phyloP scores from a whole-genome alignment of 2,329 filamentous ascomycete species.

The Aspergillus neotritici region DNA sequence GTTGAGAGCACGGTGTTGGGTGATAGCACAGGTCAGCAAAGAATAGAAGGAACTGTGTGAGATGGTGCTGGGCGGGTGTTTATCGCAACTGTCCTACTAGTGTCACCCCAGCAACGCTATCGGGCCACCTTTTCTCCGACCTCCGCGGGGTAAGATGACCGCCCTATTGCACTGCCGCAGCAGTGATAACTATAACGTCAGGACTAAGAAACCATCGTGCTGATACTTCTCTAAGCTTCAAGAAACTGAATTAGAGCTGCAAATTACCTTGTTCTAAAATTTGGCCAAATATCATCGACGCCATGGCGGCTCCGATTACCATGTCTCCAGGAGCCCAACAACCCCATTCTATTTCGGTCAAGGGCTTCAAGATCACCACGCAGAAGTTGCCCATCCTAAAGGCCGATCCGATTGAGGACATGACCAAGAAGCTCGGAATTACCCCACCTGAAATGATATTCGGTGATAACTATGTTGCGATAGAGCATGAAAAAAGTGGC shows the following conservation, averaged over 20 bases:
- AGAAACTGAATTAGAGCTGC: too few species aligned
- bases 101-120: conserved; percentile 25
- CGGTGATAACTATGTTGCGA: conserved; percentile 78
- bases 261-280: too few species aligned
- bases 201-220: too few species aligned
- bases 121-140: conserved; percentile 23
- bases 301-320: conserved; percentile 48
- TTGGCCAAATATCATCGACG: background rate
- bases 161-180: too few species aligned
- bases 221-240: too few species aligned
- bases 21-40: conserved; percentile 2
- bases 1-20: background rate
- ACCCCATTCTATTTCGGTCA: conserved; percentile 55
- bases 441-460: conserved; percentile 98
- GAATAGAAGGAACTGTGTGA: conserved; percentile 4
- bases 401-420: conserved; percentile 77
- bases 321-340: conserved; percentile 44
- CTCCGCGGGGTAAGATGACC: background rate
- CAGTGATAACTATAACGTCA: too few species aligned
- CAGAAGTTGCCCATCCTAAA: conserved; percentile 95
- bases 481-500: conserved; percentile 66
- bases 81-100: conserved; percentile 6
- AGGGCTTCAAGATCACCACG: conserved; percentile 68
- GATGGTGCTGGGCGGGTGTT: conserved; percentile 13
- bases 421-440: conserved; percentile 74